phyloP scores from a whole-genome alignment of 176 grass and related monocot genomes.

The Aegilops longissima region DNA sequence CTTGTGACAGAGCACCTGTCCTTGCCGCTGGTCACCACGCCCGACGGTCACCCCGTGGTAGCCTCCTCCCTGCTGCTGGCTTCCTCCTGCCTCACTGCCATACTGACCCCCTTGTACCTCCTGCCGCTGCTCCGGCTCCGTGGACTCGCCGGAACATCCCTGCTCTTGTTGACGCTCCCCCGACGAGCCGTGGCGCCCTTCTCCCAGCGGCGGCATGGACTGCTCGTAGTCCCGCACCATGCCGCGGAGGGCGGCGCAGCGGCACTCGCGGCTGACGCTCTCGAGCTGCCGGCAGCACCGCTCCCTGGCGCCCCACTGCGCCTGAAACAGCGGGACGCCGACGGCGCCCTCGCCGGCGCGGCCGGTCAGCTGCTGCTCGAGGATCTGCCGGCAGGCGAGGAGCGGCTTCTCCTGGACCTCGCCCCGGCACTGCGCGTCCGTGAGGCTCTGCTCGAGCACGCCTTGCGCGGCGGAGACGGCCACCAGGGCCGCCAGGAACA shows the following conservation, averaged over 20 bases:
- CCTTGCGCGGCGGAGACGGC: conserved; percentile 1
- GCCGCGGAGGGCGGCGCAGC: conserved; percentile 42
- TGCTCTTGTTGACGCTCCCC: neutral
- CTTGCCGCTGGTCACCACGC: neutral
- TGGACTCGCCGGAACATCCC: neutral
- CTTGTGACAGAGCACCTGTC: neutral
- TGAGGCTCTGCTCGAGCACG: neutral
- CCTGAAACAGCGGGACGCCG: neutral
- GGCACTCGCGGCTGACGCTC: conserved; percentile 34
- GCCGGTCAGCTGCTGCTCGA: conserved; percentile 18
- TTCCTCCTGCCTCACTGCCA: neutral
- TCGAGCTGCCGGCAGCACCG: conserved; percentile 48
- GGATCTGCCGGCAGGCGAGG: conserved; percentile 31
- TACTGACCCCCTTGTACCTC: neutral
- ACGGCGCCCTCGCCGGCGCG: neutral
- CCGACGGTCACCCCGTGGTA: neutral
- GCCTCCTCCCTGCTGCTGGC: neutral
- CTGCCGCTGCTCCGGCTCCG: neutral
- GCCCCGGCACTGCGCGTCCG: conserved; percentile 25
- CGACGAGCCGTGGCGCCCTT: neutral
- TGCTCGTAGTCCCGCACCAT: conserved; percentile 42
- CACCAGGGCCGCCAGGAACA: conserved; percentile 24
- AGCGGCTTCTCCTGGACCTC: conserved; percentile 40
- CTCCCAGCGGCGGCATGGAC: conserved; percentile 14
- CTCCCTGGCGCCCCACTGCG: neutral